phyloP scores from a whole-genome alignment of 805 yeast genomes.

The Debaryomyces tyrocola region DNA sequence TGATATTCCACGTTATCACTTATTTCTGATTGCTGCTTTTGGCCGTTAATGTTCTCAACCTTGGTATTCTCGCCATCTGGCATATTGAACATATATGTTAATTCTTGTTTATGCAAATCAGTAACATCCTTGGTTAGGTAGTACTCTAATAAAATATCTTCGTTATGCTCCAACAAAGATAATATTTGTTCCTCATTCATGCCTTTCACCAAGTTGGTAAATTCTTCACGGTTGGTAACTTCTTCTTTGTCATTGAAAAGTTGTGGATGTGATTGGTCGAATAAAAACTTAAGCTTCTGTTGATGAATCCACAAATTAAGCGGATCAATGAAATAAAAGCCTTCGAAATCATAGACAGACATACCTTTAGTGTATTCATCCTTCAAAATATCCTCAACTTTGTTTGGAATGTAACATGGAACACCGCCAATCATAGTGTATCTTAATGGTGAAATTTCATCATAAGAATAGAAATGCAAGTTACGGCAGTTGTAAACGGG shows the following conservation, averaged over 20 bases:
- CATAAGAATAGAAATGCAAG: slow-evolving; percentile 52
- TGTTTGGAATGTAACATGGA: slow-evolving; percentile 27
- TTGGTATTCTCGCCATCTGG: slow-evolving; percentile 22
- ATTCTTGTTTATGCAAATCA: slow-evolving; percentile 23
- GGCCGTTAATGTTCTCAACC: slow-evolving; percentile 19
- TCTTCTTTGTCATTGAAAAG: slow-evolving; percentile 13
- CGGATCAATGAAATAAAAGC: slow-evolving; percentile 22
- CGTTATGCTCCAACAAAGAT: slow-evolving; percentile 17
- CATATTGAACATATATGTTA: slow-evolving; percentile 17
- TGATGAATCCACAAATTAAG: slow-evolving; percentile 17
- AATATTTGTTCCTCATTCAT: slow-evolving; percentile 18
- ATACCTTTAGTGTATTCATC: slow-evolving; percentile 21
- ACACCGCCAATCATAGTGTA: slow-evolving; percentile 57
- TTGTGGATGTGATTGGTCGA: slow-evolving; percentile 10
- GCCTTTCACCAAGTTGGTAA: slow-evolving; percentile 14
- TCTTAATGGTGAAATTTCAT: slow-evolving; percentile 55
- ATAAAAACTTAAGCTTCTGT: slow-evolving; percentile 11
- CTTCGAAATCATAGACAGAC: slow-evolving; percentile 17
- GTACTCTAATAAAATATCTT: slow-evolving; percentile 25
- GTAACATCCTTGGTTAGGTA: slow-evolving; percentile 25
- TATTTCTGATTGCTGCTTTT: slow-evolving; percentile 11
- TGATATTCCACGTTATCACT: slow-evolving; percentile 18
- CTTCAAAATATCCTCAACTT: slow-evolving; percentile 20
- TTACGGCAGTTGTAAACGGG: slow-evolving; percentile 52
- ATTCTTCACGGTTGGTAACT: slow-evolving; percentile 13